Evolutionary conservation across 2,329 filamentous ascomycete genomes (phyloP).

Genomic region (Daldinia sp.): DNA sequence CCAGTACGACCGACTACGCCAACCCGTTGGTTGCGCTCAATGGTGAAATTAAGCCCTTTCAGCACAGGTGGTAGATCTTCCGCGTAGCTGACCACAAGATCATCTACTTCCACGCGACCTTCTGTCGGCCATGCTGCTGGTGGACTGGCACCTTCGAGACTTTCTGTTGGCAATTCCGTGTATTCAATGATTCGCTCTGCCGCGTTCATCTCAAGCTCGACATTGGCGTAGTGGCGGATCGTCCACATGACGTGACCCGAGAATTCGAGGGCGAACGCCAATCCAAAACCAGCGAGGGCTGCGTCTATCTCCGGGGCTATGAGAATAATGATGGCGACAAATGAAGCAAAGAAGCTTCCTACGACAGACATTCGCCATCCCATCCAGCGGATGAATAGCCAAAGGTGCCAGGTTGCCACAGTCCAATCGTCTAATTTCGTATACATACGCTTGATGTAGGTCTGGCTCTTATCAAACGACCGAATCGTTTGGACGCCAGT

Average conservation of each 20-base stretch:
- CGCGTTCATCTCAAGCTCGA: conserved; percentile 82
- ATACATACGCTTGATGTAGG: conserved; percentile 76
- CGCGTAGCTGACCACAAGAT: conserved; percentile 77
- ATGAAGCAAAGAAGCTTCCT: conserved; percentile 72
- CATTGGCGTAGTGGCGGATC: conserved; percentile 71
- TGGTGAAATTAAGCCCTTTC: conserved; percentile 71
- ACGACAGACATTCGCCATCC: conserved; percentile 75
- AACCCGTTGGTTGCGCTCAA: conserved; percentile 72
- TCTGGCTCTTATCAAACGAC: conserved; percentile 73
- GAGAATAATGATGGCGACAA: conserved; percentile 72
- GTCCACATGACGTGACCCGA: conserved; percentile 58
- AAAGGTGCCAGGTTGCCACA: conserved; percentile 71
- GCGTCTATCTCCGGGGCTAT: conserved; percentile 69
- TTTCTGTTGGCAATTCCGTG: conserved; percentile 71
- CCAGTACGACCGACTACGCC: conserved; percentile 83
- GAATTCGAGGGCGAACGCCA: conserved; percentile 78
- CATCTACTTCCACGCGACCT: conserved; percentile 75
- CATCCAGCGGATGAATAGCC: conserved; percentile 81
- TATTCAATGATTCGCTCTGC: conserved; percentile 81
- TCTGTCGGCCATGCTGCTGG: conserved; percentile 79
- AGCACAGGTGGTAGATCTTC: conserved; percentile 75
- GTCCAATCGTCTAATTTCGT: conserved; percentile 72
- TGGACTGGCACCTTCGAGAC: conserved; percentile 66
- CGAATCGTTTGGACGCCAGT: conserved; percentile 78
- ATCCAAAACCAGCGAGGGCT: conserved; percentile 76